Evolutionary conservation across 345 rosid genomes (phyloP).

Genomic region (Brassica cretica): DNA sequence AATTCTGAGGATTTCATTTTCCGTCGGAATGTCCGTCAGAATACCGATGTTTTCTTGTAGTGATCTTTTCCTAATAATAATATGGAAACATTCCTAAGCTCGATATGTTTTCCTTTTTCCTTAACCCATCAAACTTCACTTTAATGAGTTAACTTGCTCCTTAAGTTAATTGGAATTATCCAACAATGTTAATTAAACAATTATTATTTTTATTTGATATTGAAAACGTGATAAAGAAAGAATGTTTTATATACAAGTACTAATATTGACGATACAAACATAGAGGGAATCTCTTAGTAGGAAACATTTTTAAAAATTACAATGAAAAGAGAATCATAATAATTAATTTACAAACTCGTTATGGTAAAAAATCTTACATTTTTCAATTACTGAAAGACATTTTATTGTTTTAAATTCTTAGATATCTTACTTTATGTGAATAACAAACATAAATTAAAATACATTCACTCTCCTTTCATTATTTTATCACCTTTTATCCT

Average conservation of each 20-base stretch:
- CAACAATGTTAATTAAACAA: neutral
- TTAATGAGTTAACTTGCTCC: too few species aligned
- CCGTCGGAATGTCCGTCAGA: too few species aligned
- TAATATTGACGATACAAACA: too few species aligned
- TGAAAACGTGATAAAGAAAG: neutral
- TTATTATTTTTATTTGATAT: neutral
- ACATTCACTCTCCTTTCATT: neutral
- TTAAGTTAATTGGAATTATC: too few species aligned
- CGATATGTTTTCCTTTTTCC: too few species aligned
- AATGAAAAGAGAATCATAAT: neutral
- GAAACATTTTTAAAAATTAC: neutral
- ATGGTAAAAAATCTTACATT: neutral
- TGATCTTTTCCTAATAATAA: too few species aligned
- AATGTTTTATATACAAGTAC: neutral
- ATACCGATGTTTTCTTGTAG: too few species aligned
- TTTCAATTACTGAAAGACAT: neutral
- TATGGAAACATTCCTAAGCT: too few species aligned
- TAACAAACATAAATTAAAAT: neutral
- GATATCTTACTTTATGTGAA: neutral
- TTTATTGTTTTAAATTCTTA: neutral
- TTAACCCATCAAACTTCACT: too few species aligned
- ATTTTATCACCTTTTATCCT: neutral
- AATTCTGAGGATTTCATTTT: too few species aligned
- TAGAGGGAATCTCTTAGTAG: too few species aligned
- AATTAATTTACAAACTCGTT: neutral